Evolutionary conservation across 2,329 filamentous ascomycete species (phyloP), one percentile per base, ranked within the genome.

Genomic region (Hymenoscyphus albidus): DNA sequence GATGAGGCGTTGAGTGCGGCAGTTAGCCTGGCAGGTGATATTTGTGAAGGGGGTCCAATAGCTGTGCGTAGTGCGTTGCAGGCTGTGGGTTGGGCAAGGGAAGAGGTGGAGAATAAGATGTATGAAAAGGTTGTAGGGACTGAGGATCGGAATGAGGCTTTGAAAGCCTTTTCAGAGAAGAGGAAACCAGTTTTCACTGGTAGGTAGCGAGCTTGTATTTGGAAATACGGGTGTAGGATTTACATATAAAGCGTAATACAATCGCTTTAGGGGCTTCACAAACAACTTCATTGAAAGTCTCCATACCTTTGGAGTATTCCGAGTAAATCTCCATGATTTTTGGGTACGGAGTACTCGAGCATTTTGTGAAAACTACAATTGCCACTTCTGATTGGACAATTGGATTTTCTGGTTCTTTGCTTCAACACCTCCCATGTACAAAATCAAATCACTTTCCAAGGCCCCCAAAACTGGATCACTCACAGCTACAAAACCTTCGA

Each of bases 31-130:
- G 94, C 94, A 0, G 80, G 84, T 70, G 90, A 93, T 77, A 96
- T 98, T 61, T 97, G 92, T 75, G 89, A 96, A 77, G 93, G 93
- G 35, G 95, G 91, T 0, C 95, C 95, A 0, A 82, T 97, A 65
- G 93, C 93, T 0, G 83, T 96, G 39, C 84, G 89, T 68, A 89
- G 92, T 62, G 94, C 88, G 2, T 80, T 98, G 74, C 83, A 88
- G 77, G 94, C 94, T 0, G 89, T 98, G 1, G 83, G 85, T 62
- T 83, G 86, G 84, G 76, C 92, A 76, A 79, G 83, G 4, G 90
- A 95, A 78, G 85, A 85, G 73, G 85, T 88, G n/a, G 95, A 97
- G 80, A 94, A 93, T 77, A 83, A 85, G 71, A 93, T 93, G 79
- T 98, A 98, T 77, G 85, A 92, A 73, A 82, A 88, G 32, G 92